A percentile compares a stretch with the other conserved stretches of the same genome.
These are phyloP conservation scores for Fusarium scirpi DNA, from an alignment of 2,329 filamentous ascomycete species.

Conservation along the genomic window DNA sequence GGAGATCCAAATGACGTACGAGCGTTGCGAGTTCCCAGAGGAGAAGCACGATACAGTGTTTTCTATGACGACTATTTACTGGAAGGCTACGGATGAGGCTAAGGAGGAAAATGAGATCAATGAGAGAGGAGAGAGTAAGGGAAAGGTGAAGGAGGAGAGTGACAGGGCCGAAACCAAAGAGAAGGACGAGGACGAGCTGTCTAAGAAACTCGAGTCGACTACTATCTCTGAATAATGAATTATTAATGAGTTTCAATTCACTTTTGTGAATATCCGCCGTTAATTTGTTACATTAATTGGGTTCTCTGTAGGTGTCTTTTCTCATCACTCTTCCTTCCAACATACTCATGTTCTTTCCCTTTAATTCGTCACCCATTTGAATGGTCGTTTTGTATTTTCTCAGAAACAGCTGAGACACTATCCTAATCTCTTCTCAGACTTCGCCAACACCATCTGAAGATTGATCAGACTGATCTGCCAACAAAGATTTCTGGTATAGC, in stretches of 20 bases:
- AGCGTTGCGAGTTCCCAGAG: constrained; percentile 37
- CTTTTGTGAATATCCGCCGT: not conserved
- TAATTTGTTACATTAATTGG: not conserved
- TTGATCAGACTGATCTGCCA: not conserved
- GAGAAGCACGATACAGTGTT: constrained; percentile 41
- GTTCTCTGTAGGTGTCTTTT: not conserved
- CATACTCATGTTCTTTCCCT: not conserved
- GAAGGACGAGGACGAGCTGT: constrained; percentile 14
- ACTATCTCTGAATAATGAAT: constrained; percentile 26
- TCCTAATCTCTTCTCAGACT: not conserved
- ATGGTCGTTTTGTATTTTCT: not conserved
- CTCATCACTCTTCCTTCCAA: not conserved
- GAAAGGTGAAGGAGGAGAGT: not conserved
- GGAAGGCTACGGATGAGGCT: constrained; percentile 19
- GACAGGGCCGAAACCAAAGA: not conserved
- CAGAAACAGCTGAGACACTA: not conserved
- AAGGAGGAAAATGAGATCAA: not conserved
- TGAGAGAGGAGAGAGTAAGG: not conserved
- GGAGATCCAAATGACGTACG: constrained; percentile 41
- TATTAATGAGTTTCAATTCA: not conserved
- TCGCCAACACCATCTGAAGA: not conserved
- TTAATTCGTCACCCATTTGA: not conserved
- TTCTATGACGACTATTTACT: constrained; percentile 47
- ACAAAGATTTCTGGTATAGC: not conserved
- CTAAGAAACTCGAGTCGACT: constrained; percentile 37